Conservation (phyloP, 2,329 filamentous ascomycete species). For the Endothia cerciana region DNA sequence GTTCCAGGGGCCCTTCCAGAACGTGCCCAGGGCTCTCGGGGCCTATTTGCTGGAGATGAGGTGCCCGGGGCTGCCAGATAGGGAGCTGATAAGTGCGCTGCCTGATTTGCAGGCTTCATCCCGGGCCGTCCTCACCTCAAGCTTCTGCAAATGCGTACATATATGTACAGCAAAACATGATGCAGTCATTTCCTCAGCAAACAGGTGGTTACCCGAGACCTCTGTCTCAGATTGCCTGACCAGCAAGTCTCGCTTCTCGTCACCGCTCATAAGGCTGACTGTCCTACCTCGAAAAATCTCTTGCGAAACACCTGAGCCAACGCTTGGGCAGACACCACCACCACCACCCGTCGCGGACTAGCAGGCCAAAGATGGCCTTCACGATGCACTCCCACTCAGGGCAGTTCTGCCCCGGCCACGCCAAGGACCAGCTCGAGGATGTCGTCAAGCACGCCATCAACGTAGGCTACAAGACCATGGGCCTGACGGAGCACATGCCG, state of each 20-base stretch:
- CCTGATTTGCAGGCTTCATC: neutral
- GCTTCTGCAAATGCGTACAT: neutral
- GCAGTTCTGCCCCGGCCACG: constrained; percentile 93
- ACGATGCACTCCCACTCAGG: constrained; percentile 98
- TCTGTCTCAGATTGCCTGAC: constrained; percentile 5
- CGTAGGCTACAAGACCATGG: constrained; percentile 80
- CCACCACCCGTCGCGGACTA: neutral
- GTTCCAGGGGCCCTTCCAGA: neutral
- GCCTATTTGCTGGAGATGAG: neutral
- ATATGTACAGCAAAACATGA: constrained; percentile 2
- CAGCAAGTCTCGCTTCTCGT: neutral
- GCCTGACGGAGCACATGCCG: constrained; percentile 94
- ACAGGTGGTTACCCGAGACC: neutral
- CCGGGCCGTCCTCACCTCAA: neutral
- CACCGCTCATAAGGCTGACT: neutral
- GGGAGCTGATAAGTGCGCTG: neutral
- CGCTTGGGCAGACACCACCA: neutral
- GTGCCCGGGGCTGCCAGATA: neutral
- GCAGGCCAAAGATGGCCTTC: constrained; percentile 72
- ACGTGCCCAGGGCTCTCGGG: neutral
- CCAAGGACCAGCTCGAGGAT: constrained; percentile 81
- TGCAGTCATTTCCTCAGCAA: constrained; percentile 2
- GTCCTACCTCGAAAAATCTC: neutral
- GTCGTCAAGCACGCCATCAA: constrained; percentile 79
- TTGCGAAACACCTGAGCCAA: neutral